Evolutionary conservation across 2,329 filamentous ascomycete genomes (phyloP).

Genomic region (Penicillium fuscoglaucum): DNA sequence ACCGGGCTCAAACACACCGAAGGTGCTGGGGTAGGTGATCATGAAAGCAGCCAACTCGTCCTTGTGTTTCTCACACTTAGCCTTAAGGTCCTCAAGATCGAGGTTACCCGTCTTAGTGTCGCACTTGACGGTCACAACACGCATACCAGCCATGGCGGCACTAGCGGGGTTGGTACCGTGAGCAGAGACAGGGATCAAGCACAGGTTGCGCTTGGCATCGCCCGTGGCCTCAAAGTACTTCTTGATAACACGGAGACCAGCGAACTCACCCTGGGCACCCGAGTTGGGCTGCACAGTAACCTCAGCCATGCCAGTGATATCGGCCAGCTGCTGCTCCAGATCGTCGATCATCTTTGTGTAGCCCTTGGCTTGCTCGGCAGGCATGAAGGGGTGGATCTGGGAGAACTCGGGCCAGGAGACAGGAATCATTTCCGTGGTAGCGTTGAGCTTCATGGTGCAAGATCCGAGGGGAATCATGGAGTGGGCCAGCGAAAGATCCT

Average conservation of each 20-base stretch:
- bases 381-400: conserved; percentile 78
- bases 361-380: conserved; percentile 62
- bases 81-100: conserved; percentile 79
- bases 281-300: conserved; percentile 93
- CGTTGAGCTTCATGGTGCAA: conserved; percentile 98
- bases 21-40: conserved; percentile 95
- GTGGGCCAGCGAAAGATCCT: conserved; percentile 89
- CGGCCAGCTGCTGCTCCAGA: conserved; percentile 72
- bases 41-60: conserved; percentile 88
- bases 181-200: conserved; percentile 89
- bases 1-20: conserved; percentile 88
- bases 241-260: conserved; percentile 83
- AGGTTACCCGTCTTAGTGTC: conserved; percentile 84
- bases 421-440: conserved; percentile 88
- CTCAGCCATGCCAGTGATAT: conserved; percentile 87
- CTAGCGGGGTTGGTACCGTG: conserved; percentile 96
- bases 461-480: conserved; percentile 98
- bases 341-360: conserved; percentile 70
- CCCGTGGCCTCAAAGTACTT: conserved; percentile 73
- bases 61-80: conserved; percentile 84
- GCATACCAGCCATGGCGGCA: conserved; percentile 94
- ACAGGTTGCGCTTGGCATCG: conserved; percentile 74
- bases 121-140: conserved; percentile 89
- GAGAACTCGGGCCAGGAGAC: conserved; percentile 75
- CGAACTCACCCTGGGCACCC: conserved; percentile 92